phyloP scores from a whole-genome alignment of 352 stramenopile genomes.

The Phytophthora palmivora region DNA sequence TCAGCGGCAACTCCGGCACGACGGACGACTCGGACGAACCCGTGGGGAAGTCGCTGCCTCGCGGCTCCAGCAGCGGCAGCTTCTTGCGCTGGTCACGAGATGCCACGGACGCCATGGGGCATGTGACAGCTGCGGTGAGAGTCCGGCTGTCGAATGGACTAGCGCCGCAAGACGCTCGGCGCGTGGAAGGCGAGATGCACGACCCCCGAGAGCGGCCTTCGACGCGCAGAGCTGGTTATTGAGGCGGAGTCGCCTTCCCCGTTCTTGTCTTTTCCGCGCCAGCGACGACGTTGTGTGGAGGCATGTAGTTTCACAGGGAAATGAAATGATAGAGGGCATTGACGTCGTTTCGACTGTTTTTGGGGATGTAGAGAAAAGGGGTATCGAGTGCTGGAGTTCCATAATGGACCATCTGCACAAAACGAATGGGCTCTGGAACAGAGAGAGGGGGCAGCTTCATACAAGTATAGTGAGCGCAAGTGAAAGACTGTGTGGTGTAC shows the following conservation, averaged over 20 bases:
- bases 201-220: constrained; percentile 12
- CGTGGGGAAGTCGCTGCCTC: constrained; percentile 31
- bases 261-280: constrained; percentile 25
- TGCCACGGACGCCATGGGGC: constrained; percentile 21
- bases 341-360: no score
- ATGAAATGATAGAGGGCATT: background rate
- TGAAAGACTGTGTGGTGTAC: constrained; percentile 3
- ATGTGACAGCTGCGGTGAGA: constrained; percentile 8
- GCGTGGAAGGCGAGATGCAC: constrained; percentile 14
- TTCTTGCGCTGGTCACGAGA: constrained; percentile 19
- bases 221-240: constrained; percentile 11
- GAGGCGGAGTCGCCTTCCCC: constrained; percentile 7
- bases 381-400: background rate
- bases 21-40: constrained; percentile 32
- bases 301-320: background rate
- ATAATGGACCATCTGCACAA: constrained; percentile 14
- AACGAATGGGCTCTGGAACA: constrained; percentile 7
- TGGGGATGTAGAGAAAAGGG: no score
- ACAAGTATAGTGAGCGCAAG: constrained; percentile 9
- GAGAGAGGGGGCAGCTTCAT: constrained; percentile 5
- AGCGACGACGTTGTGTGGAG: background rate
- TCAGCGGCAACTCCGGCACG: constrained; percentile 26
- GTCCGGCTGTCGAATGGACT: background rate
- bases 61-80: constrained; percentile 11
- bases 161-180: background rate